Percentiles rank a stretch among this genome's conserved stretches.
These are phyloP conservation scores for Lyophyllum atratum DNA, from an alignment of 768 basidiomycete species.

Conservation along the genomic window DNA sequence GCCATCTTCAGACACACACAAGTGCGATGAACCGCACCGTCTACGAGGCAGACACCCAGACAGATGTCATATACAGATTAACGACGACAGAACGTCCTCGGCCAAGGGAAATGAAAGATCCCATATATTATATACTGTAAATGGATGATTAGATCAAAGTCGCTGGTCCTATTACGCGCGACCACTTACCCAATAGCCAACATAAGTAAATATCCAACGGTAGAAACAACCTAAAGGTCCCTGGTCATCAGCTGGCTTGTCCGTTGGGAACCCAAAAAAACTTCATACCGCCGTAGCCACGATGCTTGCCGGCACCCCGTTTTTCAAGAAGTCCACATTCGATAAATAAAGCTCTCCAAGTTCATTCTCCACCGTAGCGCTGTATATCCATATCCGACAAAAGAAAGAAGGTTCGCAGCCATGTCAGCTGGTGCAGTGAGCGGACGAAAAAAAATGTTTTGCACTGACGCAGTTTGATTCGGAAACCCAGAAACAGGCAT, in stretches of 20 bases:
- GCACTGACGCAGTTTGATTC: slow-evolving; percentile 90
- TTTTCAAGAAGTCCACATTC: slow-evolving; percentile 89
- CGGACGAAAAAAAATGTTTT: slow-evolving; percentile 7
- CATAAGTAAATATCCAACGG: slow-evolving; percentile 82
- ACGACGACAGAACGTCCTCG: neutral
- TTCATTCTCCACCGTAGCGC: slow-evolving; percentile 93
- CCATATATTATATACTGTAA: slow-evolving; percentile 8
- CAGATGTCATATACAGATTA: neutral
- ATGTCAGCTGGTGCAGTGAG: slow-evolving; percentile 11
- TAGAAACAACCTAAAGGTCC: slow-evolving; percentile 70
- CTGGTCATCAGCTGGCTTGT: slow-evolving; percentile 9
- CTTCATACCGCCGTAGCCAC: slow-evolving; percentile 78
- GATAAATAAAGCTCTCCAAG: slow-evolving; percentile 86
- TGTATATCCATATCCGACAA: no score
- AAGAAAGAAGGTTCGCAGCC: slow-evolving; percentile 8
- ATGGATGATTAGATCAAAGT: neutral
- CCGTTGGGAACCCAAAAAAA: slow-evolving; percentile 4
- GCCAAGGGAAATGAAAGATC: neutral
- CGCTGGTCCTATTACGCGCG: neutral
- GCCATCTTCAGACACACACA: neutral
- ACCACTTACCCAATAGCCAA: slow-evolving; percentile 62
- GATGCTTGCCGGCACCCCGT: slow-evolving; percentile 92
- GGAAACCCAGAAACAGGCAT: slow-evolving; percentile 99
- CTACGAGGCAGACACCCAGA: neutral
- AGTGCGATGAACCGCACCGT: neutral